Base-by-base conservation (phyloP, 345 rosid genomes). In the Physaria fendleri region DNA sequence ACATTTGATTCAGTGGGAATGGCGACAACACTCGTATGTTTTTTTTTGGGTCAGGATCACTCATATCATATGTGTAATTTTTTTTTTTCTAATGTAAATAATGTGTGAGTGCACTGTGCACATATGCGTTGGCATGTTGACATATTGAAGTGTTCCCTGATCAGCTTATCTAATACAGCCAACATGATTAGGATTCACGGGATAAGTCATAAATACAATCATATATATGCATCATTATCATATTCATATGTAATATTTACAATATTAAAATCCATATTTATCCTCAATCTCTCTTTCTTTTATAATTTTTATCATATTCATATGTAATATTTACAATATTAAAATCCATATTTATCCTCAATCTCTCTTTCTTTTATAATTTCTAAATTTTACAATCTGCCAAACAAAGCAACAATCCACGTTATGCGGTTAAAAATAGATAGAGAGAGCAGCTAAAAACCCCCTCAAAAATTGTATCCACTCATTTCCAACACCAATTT, bases 401-500 rank as follows among this genome's bases (percentile, higher is more conserved):
- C 37, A 58, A 25, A 58, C 9, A 38, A 47, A 16, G 8, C 20
- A 39, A 45, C n/a, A 48, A 58, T 17, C 45, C 65, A 41, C 5
- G 16, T 66, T 49, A 67, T 16, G 5, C 70, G 70, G 70, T 65
- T 25, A 15, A 17, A 45, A 33, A 23, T n/a, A n/a, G n/a, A 59
- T 58, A 67, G 45, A 30, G 12, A 66, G 12, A 39, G 16, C 10
- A 38, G 45, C 47, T 68, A 51, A 51, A 59, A 52, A 66, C 25
- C 51, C 13, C n/a, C 49, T 28, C 4, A 35, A 35, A 35, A 61
- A 11, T 53, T 44, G 33, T 53, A 37, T 61, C 73, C 73, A 45
- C 29, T 11, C 68, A 61, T 28, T 45, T 51, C 7, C 13, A 35
- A 46, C 63, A 46, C 24, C 24, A 46, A 38, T 59, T 18, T 28